Conservation (phyloP, 2,329 filamentous ascomycete species). For the Paecilomyces variotii region DNA sequence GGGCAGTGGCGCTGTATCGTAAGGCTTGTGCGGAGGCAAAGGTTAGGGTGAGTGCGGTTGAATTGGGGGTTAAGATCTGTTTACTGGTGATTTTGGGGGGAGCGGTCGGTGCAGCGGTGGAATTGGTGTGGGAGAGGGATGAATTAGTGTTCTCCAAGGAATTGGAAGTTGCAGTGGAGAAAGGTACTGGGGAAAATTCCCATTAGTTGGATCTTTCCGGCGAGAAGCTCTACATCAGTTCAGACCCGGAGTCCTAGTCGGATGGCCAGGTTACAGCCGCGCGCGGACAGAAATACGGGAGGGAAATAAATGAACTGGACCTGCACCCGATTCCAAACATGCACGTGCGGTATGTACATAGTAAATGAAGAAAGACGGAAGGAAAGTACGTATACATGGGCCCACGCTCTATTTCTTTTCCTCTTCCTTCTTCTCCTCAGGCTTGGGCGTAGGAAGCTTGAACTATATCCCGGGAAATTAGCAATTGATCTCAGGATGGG, state of each 20-base stretch:
- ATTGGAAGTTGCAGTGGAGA: neutral
- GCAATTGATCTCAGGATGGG: neutral
- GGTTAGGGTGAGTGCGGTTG: conserved; percentile 15
- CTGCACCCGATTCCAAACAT: conserved; percentile 1
- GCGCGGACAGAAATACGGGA: neutral
- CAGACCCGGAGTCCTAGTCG: neutral
- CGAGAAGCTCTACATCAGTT: neutral
- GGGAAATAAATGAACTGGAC: neutral
- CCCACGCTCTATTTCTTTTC: conserved; percentile 68
- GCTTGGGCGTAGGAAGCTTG: conserved; percentile 91
- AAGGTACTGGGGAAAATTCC: neutral
- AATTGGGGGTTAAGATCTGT: conserved; percentile 26
- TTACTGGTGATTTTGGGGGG: conserved; percentile 32
- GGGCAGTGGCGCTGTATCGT: conserved; percentile 34
- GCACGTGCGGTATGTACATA: conserved; percentile 30
- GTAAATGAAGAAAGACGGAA: conserved; percentile 21
- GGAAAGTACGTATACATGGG: conserved; percentile 27
- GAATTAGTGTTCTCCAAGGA: conserved; percentile 29
- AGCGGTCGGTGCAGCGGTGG: conserved; percentile 37
- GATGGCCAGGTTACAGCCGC: neutral
- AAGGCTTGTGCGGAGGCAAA: conserved; percentile 20
- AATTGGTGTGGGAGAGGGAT: conserved; percentile 45
- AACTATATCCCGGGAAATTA: conserved; percentile 45
- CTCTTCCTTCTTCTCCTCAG: conserved; percentile 84
- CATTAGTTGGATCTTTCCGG: neutral